Percentiles rank a stretch among this genome's conserved stretches.
phyloP scores from a whole-genome alignment of 139 green algal species.

The Penium margaritaceum region DNA sequence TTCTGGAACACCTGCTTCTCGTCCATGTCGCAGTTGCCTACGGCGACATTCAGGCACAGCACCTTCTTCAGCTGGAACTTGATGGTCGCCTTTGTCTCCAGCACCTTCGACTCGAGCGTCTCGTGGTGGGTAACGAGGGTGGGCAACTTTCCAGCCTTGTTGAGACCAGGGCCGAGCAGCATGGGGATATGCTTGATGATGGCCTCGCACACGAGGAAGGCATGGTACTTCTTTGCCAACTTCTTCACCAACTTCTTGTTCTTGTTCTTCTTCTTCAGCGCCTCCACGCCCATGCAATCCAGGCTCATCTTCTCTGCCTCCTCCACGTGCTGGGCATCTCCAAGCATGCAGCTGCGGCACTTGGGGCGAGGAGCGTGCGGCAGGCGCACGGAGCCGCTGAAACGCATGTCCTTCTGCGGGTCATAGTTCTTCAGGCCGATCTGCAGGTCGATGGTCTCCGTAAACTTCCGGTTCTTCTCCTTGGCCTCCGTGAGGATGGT shows the following conservation, averaged over 20 bases:
- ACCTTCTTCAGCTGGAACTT: slow-evolving; percentile 99
- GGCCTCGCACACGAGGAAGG: slow-evolving; percentile 88
- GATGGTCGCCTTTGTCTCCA: slow-evolving; percentile 81
- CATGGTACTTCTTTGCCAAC: slow-evolving; percentile 73
- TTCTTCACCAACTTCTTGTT: slow-evolving; percentile 99
- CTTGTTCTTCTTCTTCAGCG: slow-evolving; percentile 99
- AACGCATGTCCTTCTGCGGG: slow-evolving; percentile 59
- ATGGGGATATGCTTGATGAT: slow-evolving; percentile 99
- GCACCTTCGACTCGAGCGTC: slow-evolving; percentile 72
- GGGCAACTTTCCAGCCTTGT: slow-evolving; percentile 99
- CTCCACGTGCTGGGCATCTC: slow-evolving; percentile 84
- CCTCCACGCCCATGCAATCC: slow-evolving; percentile 85
- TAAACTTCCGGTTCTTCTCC: slow-evolving; percentile 93
- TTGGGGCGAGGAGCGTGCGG: slow-evolving; percentile 81
- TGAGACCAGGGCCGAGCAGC: slow-evolving; percentile 90
- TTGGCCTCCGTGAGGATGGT: slow-evolving; percentile 68
- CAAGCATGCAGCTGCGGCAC: slow-evolving; percentile 92
- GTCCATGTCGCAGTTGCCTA: slow-evolving; percentile 84
- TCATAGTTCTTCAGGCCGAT: slow-evolving; percentile 99
- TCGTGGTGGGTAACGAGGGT: slow-evolving; percentile 71
- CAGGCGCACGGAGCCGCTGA: slow-evolving; percentile 83
- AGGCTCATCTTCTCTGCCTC: slow-evolving; percentile 66
- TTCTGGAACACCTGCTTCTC: slow-evolving; percentile 79
- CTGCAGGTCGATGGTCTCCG: slow-evolving; percentile 97
- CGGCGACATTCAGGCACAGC: slow-evolving; percentile 93